Conservation (phyloP, 257 asterid genomes). For the Salvia hispanica region DNA sequence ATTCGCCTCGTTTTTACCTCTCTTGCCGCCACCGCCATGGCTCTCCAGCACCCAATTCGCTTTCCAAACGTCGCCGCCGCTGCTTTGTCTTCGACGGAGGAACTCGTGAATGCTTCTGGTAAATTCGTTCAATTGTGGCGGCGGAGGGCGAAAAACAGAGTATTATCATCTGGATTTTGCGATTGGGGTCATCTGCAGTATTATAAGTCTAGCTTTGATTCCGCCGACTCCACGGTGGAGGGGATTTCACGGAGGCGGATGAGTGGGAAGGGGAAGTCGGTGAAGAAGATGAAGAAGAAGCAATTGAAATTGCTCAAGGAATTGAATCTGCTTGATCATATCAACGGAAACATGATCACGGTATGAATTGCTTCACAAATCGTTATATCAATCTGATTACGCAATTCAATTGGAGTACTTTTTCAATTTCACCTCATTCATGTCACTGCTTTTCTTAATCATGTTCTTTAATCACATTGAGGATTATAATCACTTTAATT, state of each 20-base stretch:
- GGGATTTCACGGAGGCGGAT: not conserved
- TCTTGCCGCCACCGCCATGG: constrained; percentile 31
- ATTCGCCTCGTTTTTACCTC: not conserved
- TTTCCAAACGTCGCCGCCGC: not conserved
- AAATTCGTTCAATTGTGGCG: constrained; percentile 8
- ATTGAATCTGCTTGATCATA: constrained; percentile 49
- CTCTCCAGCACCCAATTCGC: not conserved
- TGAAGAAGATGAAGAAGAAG: constrained; percentile 50
- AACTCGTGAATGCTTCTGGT: constrained; percentile 7
- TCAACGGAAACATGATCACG: constrained; percentile 52
- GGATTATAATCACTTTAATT: not conserved
- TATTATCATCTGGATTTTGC: constrained; percentile 34
- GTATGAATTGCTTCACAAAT: constrained; percentile 37
- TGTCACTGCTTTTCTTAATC: no score
- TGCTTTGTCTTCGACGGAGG: constrained; percentile 9
- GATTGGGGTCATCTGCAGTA: constrained; percentile 63
- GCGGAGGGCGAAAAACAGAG: constrained; percentile 9
- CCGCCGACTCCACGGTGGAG: not conserved
- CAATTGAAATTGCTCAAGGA: constrained; percentile 66
- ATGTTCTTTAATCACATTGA: not conserved
- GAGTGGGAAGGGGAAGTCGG: constrained; percentile 33
- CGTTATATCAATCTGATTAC: not conserved
- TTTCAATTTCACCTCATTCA: no score
- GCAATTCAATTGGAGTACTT: no score
- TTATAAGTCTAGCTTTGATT: constrained; percentile 30